phyloP scores from a whole-genome alignment of 2,329 filamentous ascomycete genomes.

The Xylariomycetidae sp. region DNA sequence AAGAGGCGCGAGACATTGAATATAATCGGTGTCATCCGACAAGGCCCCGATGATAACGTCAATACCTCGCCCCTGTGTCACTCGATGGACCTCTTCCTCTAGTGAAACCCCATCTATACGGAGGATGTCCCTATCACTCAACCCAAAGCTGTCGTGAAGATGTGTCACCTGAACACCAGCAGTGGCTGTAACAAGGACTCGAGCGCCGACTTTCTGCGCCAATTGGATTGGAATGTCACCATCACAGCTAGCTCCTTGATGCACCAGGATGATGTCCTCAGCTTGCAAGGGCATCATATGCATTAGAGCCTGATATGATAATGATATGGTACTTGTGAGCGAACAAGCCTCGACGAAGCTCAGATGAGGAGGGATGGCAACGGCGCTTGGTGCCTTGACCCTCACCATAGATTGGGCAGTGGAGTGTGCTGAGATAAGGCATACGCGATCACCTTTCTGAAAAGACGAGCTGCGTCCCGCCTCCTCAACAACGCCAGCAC shows the following conservation, averaged over 20 bases:
- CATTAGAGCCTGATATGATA: not conserved
- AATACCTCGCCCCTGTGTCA: no score
- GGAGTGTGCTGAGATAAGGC: not conserved
- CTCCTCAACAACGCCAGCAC: not conserved
- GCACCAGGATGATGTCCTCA: not conserved
- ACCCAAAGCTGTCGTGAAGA: no score
- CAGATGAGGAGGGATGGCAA: not conserved
- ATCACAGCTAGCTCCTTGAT: not conserved
- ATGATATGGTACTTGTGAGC: not conserved
- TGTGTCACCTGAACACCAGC: no score
- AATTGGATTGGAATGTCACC: conserved; percentile 1
- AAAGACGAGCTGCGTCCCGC: not conserved
- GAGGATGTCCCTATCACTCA: no score
- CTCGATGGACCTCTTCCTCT: no score
- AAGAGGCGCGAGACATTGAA: no score
- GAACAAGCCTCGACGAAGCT: not conserved
- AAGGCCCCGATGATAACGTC: no score
- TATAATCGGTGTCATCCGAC: no score
- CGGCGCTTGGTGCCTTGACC: not conserved
- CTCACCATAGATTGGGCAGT: not conserved
- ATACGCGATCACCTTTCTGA: conserved; percentile 1
- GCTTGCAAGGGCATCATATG: not conserved
- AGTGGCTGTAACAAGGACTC: conserved; percentile 5
- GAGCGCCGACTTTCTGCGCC: not conserved
- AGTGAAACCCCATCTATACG: no score